Evolutionary conservation across 2,329 filamentous ascomycete genomes (phyloP).

Genomic region (Fusarium azukiicola): DNA sequence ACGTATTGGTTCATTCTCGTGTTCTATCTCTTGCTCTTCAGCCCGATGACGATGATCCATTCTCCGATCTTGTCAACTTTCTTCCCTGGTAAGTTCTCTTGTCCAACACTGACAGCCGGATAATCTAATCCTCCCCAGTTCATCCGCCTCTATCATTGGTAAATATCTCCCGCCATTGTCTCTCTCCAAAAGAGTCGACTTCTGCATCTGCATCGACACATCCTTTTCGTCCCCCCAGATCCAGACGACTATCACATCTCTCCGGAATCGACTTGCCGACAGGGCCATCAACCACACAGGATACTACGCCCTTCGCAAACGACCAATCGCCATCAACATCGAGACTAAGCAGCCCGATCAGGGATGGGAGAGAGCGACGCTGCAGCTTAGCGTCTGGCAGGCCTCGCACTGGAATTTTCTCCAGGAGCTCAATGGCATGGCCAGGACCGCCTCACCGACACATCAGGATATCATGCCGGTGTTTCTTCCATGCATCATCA

Average conservation of each 20-base stretch:
- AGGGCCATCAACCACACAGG: constrained; percentile 18
- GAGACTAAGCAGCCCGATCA: constrained; percentile 19
- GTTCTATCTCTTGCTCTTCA: neutral
- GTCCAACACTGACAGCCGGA: neutral
- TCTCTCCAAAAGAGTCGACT: constrained; percentile 32
- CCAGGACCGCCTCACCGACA: neutral
- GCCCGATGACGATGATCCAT: neutral
- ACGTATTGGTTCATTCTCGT: neutral
- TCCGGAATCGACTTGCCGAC: neutral
- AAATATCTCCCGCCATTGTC: constrained; percentile 13
- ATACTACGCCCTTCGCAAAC: constrained; percentile 17
- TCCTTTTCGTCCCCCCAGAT: neutral
- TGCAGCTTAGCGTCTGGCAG: constrained; percentile 20
- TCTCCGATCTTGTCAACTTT: neutral
- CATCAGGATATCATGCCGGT: neutral
- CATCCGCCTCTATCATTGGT: constrained; percentile 24
- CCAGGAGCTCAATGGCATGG: constrained; percentile 5
- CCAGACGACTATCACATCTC: neutral
- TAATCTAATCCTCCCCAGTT: constrained; percentile 6
- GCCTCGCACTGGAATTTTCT: constrained; percentile 21
- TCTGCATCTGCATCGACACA: constrained; percentile 37
- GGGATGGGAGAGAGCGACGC: neutral
- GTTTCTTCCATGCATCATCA: constrained; percentile 12
- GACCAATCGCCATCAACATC: constrained; percentile 17
- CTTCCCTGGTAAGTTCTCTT: neutral